A percentile compares a stretch with the other conserved stretches of the same genome.
These are phyloP conservation scores for Ogataea pilisensis DNA, from an alignment of 805 yeast genomes.

Conservation along the genomic window DNA sequence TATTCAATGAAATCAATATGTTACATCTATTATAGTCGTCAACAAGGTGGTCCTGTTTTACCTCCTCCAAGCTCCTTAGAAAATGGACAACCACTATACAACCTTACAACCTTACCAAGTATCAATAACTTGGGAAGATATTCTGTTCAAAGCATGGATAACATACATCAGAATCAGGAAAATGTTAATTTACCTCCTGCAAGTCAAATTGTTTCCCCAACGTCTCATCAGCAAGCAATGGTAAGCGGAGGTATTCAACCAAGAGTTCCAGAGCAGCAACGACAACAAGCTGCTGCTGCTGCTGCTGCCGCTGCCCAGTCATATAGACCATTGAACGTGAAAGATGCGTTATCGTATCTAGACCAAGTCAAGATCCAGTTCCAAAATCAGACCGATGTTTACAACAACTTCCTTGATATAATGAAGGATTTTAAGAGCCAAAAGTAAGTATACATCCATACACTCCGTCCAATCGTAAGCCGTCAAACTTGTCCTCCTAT, in stretches of 20 bases:
- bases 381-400: constrained; percentile 88
- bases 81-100: constrained; percentile 45
- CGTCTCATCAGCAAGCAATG: constrained; percentile 15
- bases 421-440: constrained; percentile 99
- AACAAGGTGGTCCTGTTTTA: constrained; percentile 48
- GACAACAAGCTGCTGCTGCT: constrained; percentile 24
- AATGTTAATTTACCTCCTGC: constrained; percentile 30
- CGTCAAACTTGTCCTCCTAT: background rate
- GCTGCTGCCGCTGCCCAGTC: constrained; percentile 26
- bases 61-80: constrained; percentile 54
- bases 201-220: constrained; percentile 22
- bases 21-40: constrained; percentile 39
- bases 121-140: constrained; percentile 45
- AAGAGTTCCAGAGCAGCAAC: constrained; percentile 12
- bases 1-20: background rate
- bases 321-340: constrained; percentile 85
- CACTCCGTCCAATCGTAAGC: constrained; percentile 3
- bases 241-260: constrained; percentile 14
- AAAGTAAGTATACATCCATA: constrained; percentile 41
- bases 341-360: constrained; percentile 90
- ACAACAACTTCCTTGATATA: constrained; percentile 92
- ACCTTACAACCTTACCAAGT: constrained; percentile 50
- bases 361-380: constrained; percentile 96
- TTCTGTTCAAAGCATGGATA: constrained; percentile 44
- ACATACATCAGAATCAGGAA: constrained; percentile 28